Conservation (phyloP, 164 flowering plant species). For the grape (Vitis vinifera) region DNA sequence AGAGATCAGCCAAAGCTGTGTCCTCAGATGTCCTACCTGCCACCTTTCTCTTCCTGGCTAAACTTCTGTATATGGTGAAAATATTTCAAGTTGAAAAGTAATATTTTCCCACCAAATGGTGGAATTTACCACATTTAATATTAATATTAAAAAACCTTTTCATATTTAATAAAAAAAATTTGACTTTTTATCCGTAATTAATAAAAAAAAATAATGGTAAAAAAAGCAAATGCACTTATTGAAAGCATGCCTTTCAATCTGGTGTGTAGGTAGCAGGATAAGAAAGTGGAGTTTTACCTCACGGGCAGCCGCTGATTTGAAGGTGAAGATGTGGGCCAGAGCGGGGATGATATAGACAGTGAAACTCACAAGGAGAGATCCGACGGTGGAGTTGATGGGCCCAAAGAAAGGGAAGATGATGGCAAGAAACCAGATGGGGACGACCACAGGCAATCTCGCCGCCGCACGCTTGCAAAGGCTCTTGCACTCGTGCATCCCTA, state of each 20-base stretch:
- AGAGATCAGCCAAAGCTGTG: background rate
- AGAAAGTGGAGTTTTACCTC: conserved; percentile 48
- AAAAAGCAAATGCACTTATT: too few species aligned
- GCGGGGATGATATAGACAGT: conserved; percentile 98
- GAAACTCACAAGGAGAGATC: conserved; percentile 95
- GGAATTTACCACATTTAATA: too few species aligned
- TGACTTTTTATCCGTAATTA: too few species aligned
- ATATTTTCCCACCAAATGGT: too few species aligned
- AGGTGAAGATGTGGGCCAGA: conserved; percentile 88
- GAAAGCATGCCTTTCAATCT: too few species aligned
- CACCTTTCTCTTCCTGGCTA: background rate
- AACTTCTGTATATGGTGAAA: background rate
- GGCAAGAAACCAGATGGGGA: conserved; percentile 96
- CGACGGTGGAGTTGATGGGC: conserved; percentile 94
- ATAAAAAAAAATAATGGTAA: too few species aligned
- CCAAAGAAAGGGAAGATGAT: conserved; percentile 97
- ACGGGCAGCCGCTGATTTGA: conserved; percentile 72
- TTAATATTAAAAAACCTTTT: too few species aligned
- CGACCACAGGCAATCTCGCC: conserved; percentile 90
- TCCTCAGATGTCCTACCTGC: background rate
- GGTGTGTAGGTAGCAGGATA: background rate
- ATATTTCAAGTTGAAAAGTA: too few species aligned
- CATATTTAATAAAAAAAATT: too few species aligned
- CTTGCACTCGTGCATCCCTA: conserved; percentile 93
- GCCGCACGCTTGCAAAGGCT: conserved; percentile 90